Percentiles rank a stretch among this genome's conserved stretches.
These are phyloP conservation scores for Aspergillus sclerotiicarbonarius DNA, from an alignment of 495 filamentous ascomycete genomes.

Conservation along the genomic window DNA sequence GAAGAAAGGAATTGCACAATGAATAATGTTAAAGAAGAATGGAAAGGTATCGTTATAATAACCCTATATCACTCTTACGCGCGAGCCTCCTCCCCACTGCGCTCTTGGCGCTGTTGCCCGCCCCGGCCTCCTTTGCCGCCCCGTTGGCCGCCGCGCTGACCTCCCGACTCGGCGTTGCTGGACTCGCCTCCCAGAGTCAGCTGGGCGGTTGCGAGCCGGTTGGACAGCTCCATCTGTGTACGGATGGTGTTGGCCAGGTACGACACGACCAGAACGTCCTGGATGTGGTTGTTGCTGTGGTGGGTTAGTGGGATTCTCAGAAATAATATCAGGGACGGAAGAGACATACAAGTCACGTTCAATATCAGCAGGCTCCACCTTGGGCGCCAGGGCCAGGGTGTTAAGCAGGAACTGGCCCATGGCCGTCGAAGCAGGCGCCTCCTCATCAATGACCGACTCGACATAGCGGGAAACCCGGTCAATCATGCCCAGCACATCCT, in stretches of 20 bases:
- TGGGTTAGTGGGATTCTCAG: slow-evolving; percentile 34
- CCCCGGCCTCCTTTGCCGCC: slow-evolving; percentile 52
- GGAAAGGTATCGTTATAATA: slow-evolving; percentile 25
- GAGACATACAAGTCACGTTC: slow-evolving; percentile 83
- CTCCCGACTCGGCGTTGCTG: slow-evolving; percentile 33
- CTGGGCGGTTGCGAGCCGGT: slow-evolving; percentile 82
- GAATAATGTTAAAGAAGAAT: slow-evolving; percentile 20
- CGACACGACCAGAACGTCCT: slow-evolving; percentile 94
- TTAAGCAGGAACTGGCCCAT: slow-evolving; percentile 94
- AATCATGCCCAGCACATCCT: slow-evolving; percentile 81
- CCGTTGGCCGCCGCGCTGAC: slow-evolving; percentile 42
- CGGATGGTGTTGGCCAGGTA: slow-evolving; percentile 98
- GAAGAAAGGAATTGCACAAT: slow-evolving; percentile 16
- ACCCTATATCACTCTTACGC: slow-evolving; percentile 29
- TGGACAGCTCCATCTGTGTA: slow-evolving; percentile 97
- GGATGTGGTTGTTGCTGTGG: slow-evolving; percentile 90
- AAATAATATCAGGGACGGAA: neutral
- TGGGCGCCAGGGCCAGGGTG: slow-evolving; percentile 85
- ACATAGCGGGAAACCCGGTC: slow-evolving; percentile 90
- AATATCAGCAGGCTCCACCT: slow-evolving; percentile 84
- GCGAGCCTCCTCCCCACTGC: slow-evolving; percentile 39
- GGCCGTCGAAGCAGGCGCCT: slow-evolving; percentile 70
- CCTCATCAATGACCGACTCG: slow-evolving; percentile 71
- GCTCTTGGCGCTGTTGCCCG: slow-evolving; percentile 40
- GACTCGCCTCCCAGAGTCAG: slow-evolving; percentile 60